These are phyloP conservation scores for Eucalyptus dawsonii DNA, from an alignment of 345 rosid genomes.

Conservation along the genomic window DNA sequence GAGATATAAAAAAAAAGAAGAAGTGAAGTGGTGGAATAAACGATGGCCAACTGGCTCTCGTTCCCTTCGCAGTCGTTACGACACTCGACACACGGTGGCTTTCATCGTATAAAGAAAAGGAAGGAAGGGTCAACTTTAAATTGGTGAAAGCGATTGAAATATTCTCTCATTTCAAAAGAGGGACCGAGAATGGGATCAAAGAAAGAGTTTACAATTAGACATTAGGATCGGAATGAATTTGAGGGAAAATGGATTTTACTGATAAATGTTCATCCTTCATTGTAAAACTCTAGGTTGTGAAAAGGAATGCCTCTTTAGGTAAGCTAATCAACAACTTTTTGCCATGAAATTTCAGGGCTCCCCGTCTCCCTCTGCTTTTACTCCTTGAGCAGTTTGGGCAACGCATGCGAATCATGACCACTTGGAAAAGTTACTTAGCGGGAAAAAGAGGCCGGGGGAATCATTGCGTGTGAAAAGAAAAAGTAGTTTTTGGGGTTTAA, in stretches of 20 bases:
- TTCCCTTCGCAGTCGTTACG: too few species aligned
- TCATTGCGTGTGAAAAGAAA: constrained; percentile 23
- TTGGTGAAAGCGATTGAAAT: too few species aligned
- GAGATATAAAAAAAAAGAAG: too few species aligned
- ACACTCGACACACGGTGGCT: too few species aligned
- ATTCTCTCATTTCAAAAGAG: too few species aligned
- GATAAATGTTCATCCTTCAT: background rate
- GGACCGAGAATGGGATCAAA: background rate
- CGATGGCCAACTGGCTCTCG: too few species aligned
- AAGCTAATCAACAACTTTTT: background rate
- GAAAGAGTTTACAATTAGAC: background rate
- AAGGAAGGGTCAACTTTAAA: too few species aligned
- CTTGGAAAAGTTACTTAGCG: constrained; percentile 11
- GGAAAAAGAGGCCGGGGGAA: background rate
- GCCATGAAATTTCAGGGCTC: background rate
- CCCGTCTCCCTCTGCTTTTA: background rate
- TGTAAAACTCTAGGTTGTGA: background rate
- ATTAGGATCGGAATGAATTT: background rate
- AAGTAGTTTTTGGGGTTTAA: background rate
- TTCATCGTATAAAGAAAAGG: too few species aligned
- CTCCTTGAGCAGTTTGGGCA: background rate
- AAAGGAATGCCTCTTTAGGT: background rate
- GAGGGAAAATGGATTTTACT: background rate
- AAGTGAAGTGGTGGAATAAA: too few species aligned
- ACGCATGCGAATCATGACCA: constrained; percentile 19